Conservation (phyloP, 2,329 filamentous ascomycete species). For the Aciculosporium take region DNA sequence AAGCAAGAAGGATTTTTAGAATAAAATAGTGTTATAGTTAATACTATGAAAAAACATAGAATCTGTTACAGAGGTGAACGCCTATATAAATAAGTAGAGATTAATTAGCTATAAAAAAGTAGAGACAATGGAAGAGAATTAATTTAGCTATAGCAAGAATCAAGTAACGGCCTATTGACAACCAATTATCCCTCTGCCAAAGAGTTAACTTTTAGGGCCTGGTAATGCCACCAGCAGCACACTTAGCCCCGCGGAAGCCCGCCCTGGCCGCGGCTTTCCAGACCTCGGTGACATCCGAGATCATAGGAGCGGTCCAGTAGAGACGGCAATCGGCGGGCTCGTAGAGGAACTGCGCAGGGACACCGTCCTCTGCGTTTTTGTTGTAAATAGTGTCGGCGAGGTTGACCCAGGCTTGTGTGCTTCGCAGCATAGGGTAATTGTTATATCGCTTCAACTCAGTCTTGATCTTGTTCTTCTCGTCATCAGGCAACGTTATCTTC, state of each 20-base stretch:
- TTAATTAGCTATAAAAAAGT: too few species aligned
- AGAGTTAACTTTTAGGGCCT: too few species aligned
- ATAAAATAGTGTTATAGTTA: too few species aligned
- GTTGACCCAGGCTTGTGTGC: slow-evolving; percentile 21
- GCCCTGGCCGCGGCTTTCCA: slow-evolving; percentile 31
- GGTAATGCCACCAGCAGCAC: slow-evolving; percentile 22
- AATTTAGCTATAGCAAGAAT: too few species aligned
- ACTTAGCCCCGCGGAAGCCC: slow-evolving; percentile 27
- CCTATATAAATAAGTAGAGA: too few species aligned
- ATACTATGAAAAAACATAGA: too few species aligned
- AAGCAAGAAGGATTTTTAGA: too few species aligned
- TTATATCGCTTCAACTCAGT: slow-evolving; percentile 19
- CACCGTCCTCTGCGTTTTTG: slow-evolving; percentile 22
- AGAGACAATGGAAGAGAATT: too few species aligned
- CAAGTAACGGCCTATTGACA: too few species aligned
- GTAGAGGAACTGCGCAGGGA: slow-evolving; percentile 33
- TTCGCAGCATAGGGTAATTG: slow-evolving; percentile 19
- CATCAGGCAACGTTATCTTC: too few species aligned
- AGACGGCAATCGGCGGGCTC: slow-evolving; percentile 36
- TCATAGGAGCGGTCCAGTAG: slow-evolving; percentile 36
- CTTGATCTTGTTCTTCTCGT: slow-evolving; percentile 12
- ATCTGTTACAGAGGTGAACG: too few species aligned
- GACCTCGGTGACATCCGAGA: slow-evolving; percentile 28
- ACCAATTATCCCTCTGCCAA: too few species aligned
- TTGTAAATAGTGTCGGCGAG: slow-evolving; percentile 25